phyloP scores from a whole-genome alignment of 495 filamentous ascomycete species.

The Thozetella sp. region DNA sequence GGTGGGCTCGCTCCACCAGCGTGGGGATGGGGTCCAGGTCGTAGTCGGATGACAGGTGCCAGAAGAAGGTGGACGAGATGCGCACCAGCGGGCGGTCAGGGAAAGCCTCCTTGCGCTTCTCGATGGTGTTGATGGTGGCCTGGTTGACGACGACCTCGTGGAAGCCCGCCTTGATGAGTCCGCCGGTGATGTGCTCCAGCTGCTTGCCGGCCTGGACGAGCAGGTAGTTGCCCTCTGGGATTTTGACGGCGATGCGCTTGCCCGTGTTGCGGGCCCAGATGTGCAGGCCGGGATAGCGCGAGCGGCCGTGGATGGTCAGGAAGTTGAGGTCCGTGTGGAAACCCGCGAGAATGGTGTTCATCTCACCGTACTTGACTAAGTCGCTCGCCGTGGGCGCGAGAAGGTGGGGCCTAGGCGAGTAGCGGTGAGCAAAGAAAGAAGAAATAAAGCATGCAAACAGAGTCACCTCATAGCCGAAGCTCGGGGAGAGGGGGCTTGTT shows the following conservation, averaged over 20 bases:
- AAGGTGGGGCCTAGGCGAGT: slow-evolving; percentile 42
- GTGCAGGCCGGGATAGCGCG: slow-evolving; percentile 53
- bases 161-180: slow-evolving; percentile 53
- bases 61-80: slow-evolving; percentile 53
- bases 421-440: not conserved
- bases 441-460: no score
- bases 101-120: slow-evolving; percentile 24
- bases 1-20: slow-evolving; percentile 32
- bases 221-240: slow-evolving; percentile 46
- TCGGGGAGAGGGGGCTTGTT: not conserved
- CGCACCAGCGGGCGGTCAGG: slow-evolving; percentile 45
- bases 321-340: slow-evolving; percentile 59
- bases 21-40: slow-evolving; percentile 42
- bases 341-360: slow-evolving; percentile 52
- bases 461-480: no score
- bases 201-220: slow-evolving; percentile 56
- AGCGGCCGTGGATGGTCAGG: slow-evolving; percentile 56
- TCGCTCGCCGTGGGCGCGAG: slow-evolving; percentile 53
- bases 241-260: slow-evolving; percentile 46
- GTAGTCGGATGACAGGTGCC: slow-evolving; percentile 48
- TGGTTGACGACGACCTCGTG: slow-evolving; percentile 57
- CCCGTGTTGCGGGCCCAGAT: slow-evolving; percentile 57
- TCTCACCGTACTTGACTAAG: slow-evolving; percentile 43
- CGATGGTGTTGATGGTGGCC: slow-evolving; percentile 34
- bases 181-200: slow-evolving; percentile 52